Conservation (phyloP, 2,329 filamentous ascomycete genomes). For the Fragosphaeria purpurea region DNA sequence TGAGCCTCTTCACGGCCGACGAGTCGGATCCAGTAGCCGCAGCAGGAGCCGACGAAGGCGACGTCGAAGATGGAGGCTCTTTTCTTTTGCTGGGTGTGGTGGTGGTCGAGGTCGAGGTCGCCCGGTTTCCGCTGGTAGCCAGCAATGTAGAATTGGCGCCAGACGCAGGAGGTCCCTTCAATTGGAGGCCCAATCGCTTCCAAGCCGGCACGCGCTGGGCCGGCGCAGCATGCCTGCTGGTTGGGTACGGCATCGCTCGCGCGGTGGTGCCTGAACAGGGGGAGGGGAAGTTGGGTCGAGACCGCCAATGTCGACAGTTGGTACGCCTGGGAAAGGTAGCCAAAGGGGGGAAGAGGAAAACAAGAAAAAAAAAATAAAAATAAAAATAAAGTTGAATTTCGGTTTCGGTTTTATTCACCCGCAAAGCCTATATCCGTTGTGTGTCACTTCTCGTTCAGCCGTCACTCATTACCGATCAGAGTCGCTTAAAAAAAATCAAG, state of each 20-base stretch:
- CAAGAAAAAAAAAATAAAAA: slow-evolving; percentile 5
- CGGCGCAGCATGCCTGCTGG: slow-evolving; percentile 29
- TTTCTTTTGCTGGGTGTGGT: slow-evolving; percentile 12
- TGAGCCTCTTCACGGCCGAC: slow-evolving; percentile 23
- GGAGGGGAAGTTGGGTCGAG: neutral
- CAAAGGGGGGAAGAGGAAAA: neutral
- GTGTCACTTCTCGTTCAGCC: too few species aligned
- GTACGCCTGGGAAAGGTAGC: too few species aligned
- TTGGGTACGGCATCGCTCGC: slow-evolving; percentile 30
- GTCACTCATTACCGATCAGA: too few species aligned
- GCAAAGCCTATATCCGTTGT: too few species aligned
- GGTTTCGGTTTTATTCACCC: too few species aligned
- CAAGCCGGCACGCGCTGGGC: slow-evolving; percentile 43
- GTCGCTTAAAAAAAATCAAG: too few species aligned
- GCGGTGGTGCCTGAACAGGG: slow-evolving; percentile 2
- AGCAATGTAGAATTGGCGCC: slow-evolving; percentile 2
- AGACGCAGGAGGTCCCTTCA: slow-evolving; percentile 34
- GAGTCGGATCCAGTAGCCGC: slow-evolving; percentile 3
- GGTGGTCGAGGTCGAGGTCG: slow-evolving; percentile 31
- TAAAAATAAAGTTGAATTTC: too few species aligned
- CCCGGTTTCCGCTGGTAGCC: slow-evolving; percentile 16
- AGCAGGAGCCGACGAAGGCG: neutral
- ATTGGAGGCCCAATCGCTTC: slow-evolving; percentile 55
- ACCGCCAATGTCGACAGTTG: too few species aligned
- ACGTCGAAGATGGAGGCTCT: slow-evolving; percentile 5